phyloP scores from a whole-genome alignment of 495 filamentous ascomycete genomes.

The Polyplosphaeria fusca region DNA sequence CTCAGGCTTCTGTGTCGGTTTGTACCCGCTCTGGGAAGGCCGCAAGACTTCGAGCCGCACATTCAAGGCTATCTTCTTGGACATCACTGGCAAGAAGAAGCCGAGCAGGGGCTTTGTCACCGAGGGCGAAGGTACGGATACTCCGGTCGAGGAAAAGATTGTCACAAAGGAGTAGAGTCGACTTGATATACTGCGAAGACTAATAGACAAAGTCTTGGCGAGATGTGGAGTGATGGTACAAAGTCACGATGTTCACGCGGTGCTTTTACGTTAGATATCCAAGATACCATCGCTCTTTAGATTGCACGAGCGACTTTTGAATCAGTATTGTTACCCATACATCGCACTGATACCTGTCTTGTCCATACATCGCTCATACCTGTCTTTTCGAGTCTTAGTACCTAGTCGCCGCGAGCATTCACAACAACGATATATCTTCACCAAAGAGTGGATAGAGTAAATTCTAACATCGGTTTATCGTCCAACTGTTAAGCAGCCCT shows the following conservation, averaged over 20 bases:
- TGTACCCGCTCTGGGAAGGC: slow-evolving; percentile 84
- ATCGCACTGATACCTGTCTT: too few species aligned
- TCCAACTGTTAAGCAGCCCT: too few species aligned
- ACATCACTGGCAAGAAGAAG: slow-evolving; percentile 62
- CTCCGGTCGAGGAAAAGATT: slow-evolving; percentile 35
- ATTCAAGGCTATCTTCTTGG: slow-evolving; percentile 61
- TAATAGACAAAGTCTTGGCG: neutral
- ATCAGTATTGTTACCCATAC: too few species aligned
- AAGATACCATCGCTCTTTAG: neutral
- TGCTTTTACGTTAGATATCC: neutral
- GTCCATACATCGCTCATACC: too few species aligned
- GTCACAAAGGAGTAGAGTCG: slow-evolving; percentile 1
- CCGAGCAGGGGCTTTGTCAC: slow-evolving; percentile 30
- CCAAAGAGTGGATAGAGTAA: too few species aligned
- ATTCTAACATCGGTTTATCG: too few species aligned
- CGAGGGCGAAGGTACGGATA: slow-evolving; percentile 31
- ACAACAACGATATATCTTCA: too few species aligned
- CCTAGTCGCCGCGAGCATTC: too few species aligned
- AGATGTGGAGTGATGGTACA: neutral
- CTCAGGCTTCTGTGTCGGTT: slow-evolving; percentile 61
- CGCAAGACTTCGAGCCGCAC: slow-evolving; percentile 64
- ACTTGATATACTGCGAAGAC: neutral
- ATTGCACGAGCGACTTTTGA: neutral
- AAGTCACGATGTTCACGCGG: neutral
- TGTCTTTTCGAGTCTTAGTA: too few species aligned